Percentiles rank a stretch among this genome's conserved stretches.
Evolutionary conservation across 2,329 filamentous ascomycete genomes (phyloP).

Genomic region (Pseudogymnoascus sp.): DNA sequence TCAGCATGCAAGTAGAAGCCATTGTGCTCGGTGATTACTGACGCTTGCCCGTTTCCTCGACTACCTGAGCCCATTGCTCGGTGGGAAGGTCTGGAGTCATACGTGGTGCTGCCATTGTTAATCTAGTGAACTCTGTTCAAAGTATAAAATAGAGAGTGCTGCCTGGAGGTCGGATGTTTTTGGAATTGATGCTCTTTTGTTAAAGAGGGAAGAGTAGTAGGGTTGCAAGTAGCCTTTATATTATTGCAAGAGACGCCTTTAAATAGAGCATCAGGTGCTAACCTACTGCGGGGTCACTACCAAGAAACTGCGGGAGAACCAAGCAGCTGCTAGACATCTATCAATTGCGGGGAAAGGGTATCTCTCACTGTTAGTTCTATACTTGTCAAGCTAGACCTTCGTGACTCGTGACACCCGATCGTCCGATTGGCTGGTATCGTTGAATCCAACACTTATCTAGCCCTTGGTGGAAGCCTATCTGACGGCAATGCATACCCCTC

Average conservation of each 20-base stretch:
- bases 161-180: not conserved
- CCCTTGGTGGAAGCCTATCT: not conserved
- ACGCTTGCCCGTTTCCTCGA: conserved; percentile 73
- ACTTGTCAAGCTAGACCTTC: not conserved
- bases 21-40: conserved; percentile 31
- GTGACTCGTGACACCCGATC: not conserved
- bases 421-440: not conserved
- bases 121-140: not conserved
- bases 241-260: not conserved
- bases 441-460: not conserved
- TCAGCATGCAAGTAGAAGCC: conserved; percentile 1
- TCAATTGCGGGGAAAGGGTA: not conserved
- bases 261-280: not conserved
- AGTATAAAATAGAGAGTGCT: conserved; percentile 4
- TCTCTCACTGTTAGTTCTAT: not conserved
- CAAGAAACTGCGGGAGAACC: not conserved
- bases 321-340: not conserved
- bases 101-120: conserved; percentile 1
- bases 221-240: not conserved
- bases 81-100: conserved; percentile 55
- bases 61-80: conserved; percentile 86
- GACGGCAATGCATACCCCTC: not conserved
- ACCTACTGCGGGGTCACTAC: not conserved
- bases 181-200: not conserved
- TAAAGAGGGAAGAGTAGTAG: not conserved